Conservation (phyloP, 73 alveolate species). For the Tetrahymena borealis region DNA sequence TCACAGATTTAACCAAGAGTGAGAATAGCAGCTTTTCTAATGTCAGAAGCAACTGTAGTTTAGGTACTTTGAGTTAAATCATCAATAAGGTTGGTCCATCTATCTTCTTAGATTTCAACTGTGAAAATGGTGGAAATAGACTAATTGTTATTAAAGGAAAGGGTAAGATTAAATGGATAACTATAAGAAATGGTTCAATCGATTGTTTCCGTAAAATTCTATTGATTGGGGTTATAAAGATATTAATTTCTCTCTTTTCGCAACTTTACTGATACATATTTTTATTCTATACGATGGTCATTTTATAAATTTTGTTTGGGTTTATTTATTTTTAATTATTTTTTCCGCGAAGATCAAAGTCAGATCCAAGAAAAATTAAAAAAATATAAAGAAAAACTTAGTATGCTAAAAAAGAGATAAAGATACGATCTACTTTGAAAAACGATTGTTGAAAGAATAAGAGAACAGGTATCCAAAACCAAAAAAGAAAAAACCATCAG, state of each 20-base stretch:
- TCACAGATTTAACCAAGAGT: not conserved
- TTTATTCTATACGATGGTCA: not conserved
- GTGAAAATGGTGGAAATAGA: not conserved
- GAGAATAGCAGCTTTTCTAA: not conserved
- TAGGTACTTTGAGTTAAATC: not conserved
- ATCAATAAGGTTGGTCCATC: not conserved
- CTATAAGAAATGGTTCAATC: too few species aligned
- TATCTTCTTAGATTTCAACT: not conserved
- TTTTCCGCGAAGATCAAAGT: slow-evolving; percentile 1
- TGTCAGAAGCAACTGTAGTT: not conserved
- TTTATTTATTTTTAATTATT: not conserved
- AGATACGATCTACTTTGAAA: not conserved
- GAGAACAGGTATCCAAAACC: too few species aligned
- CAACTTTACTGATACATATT: too few species aligned
- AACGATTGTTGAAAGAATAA: not conserved
- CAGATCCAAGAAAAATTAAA: slow-evolving; percentile 1
- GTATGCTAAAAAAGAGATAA: not conserved
- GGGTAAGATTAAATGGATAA: too few species aligned
- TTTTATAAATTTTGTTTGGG: not conserved
- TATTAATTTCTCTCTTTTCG: too few species aligned
- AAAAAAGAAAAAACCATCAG: too few species aligned
- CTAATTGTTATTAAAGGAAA: not conserved
- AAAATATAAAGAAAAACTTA: not conserved
- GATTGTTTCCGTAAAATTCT: too few species aligned
- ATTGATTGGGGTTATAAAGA: too few species aligned